Base-by-base conservation (phyloP, 495 filamentous ascomycete species). In the Lichenothelia convexa region DNA sequence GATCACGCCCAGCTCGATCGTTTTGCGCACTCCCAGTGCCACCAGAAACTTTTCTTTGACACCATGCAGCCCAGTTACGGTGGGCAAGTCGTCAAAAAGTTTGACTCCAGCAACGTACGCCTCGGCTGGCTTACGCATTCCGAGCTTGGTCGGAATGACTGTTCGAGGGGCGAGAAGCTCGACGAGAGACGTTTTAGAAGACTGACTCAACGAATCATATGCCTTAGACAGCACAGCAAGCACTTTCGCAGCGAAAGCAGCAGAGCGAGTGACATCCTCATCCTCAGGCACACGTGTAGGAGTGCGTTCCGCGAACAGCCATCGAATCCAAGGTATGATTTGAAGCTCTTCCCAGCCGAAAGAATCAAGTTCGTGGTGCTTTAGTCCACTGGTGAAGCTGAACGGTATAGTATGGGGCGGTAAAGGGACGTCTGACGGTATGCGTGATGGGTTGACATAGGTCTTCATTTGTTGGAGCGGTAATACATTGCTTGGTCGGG, bases 31-130 rank as follows among this genome's bases (percentile, higher is more conserved):
- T 0, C 87, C 86, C 19, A 95, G 61, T 7, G 80, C 71, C 2
- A 62, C 57, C 31, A 99, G 56, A 39, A 94, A 76, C 49, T 89
- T 93, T 21, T 95, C 89, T 48, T 93, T 94, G 2, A 93, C 67
- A 11, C 72, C 66, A 19, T 73, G 66, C 23, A 85, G 68, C n/a
- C 65, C 70, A 39, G 68, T 65, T 7, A 93, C 69, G 9, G 75
- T 73, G 3, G 91, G 86, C 7, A 99, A 63, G 48, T 99, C 91
- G 39, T 91, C 78, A 49, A 99, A 99, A 5, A 95, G 61, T 46
- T 81, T 87, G 16, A 95, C 91, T 11, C 70, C 75, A n/a, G 75
- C 68, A 50, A 99, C 93, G 54, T 93, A 99, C 0, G 91, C 73
- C 44, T 95, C 85, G 9, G 58, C 57, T 16, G 91, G 91, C 47